Base-by-base conservation (phyloP, 140 eudicot species). In the Senecio squalidus region DNA sequence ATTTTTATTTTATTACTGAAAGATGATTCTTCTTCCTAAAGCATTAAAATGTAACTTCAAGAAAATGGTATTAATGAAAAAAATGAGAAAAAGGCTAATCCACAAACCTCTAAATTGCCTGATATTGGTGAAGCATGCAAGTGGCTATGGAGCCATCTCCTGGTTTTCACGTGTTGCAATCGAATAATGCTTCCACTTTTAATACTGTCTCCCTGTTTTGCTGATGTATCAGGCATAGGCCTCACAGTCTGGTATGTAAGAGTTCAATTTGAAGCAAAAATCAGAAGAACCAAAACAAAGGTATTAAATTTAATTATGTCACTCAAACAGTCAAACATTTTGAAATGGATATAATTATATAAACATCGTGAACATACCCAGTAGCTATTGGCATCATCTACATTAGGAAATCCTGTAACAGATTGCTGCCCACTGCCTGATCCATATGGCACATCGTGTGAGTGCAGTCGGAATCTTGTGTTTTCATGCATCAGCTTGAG, bases 371-470 rank as follows among this genome's bases (percentile, higher is more conserved):
- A 60, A 56, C 74, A 55, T 77, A 92, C 98, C 98, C 98, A 92
- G 69, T 87, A 92, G 87, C 98, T 92, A 68, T 92, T 92, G 28
- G 95, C 55, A 78, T 87, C 98, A 74, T 92, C 96, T 39, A 84
- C 98, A 54, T 78, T 64, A n/a, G 96, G 98, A 53, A 87, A 92
- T 44, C 96, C 77, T 21, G 98, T 92, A 28, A 92, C 98, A 0
- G 98, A 92, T 64, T 92, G 98, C 73, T 92, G 98, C 74, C 98
- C 98, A 64, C 98, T 92, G 58, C 98, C 98, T 20, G 98, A 92
- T 52, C 98, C 98, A 78, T 92, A 92, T n/a, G 98, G 98, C 54
- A 92, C 96, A 56, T 92, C 96, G 30, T 92, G 98, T 11, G 98
- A 92, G 44, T 92, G 98, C 67, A 92, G 80, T 38, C 96, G 74